Evolutionary conservation across 2,329 filamentous ascomycete species (phyloP).

Genomic region (Ophiostoma ips): DNA sequence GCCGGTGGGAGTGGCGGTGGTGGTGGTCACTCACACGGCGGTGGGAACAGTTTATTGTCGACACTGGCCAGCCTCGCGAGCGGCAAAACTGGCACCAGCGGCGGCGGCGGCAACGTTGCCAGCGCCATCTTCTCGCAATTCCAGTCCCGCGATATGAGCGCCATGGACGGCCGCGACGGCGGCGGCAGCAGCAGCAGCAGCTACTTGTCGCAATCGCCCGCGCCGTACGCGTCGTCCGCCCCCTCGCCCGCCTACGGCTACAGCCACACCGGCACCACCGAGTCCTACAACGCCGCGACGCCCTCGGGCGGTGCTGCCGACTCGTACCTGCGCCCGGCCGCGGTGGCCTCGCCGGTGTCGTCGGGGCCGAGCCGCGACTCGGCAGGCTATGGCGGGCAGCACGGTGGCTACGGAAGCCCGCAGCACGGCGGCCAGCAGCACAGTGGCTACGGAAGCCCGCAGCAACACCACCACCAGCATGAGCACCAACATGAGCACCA

Average conservation of each 20-base stretch:
- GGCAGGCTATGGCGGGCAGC: neutral
- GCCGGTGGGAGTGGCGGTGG: conserved; percentile 18
- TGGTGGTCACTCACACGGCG: conserved; percentile 19
- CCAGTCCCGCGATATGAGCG: conserved; percentile 41
- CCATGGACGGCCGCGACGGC: conserved; percentile 36
- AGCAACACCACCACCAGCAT: neutral
- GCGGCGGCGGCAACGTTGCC: conserved; percentile 25
- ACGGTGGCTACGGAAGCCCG: no score
- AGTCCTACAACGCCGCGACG: neutral
- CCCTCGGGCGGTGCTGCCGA: conserved; percentile 10
- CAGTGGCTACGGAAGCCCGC: neutral
- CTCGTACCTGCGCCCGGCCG: conserved; percentile 11
- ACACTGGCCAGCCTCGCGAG: conserved; percentile 29
- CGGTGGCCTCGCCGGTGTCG: neutral
- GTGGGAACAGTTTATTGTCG: conserved; percentile 15
- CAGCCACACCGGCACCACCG: conserved; percentile 18
- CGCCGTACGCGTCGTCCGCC: conserved; percentile 8
- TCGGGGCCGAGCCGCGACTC: neutral
- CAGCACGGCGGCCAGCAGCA: neutral
- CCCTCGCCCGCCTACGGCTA: conserved; percentile 28
- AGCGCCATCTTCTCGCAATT: conserved; percentile 50
- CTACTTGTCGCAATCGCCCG: conserved; percentile 25
- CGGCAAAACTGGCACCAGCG: conserved; percentile 17
- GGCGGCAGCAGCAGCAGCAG: conserved; percentile 3
- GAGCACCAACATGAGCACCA: neutral